Evolutionary conservation across 1,284 basidiomycete species (phyloP).

Genomic region (Pisolithus thermaeus): DNA sequence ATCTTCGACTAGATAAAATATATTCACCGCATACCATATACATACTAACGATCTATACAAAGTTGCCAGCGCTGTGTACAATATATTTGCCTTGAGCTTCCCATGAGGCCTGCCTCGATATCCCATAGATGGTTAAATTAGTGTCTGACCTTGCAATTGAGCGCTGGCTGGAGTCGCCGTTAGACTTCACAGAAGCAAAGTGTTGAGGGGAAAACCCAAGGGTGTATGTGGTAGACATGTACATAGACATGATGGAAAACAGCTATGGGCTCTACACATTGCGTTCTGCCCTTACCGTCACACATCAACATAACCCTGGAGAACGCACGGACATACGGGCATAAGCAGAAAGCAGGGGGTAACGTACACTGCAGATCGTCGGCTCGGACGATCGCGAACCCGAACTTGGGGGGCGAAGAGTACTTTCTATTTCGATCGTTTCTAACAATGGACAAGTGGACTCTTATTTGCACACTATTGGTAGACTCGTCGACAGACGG

Average conservation of each 20-base stretch:
- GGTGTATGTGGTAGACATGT: no score
- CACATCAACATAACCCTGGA: neutral
- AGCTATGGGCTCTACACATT: neutral
- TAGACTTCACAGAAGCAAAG: no score
- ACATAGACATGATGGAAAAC: neutral
- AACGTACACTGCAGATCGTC: conserved; percentile 2
- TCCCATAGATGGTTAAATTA: conserved; percentile 20
- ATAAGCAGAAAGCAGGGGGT: neutral
- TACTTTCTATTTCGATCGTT: neutral
- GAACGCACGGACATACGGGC: neutral
- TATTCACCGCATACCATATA: neutral
- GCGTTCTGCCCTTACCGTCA: neutral
- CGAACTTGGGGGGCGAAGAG: neutral
- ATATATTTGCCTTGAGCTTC: conserved; percentile 12
- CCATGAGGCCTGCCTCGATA: conserved; percentile 19
- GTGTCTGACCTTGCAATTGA: neutral
- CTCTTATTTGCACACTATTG: neutral
- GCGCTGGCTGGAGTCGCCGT: no score
- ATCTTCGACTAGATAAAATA: conserved; percentile 25
- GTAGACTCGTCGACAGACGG: neutral
- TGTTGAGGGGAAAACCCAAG: no score
- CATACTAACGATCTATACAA: neutral
- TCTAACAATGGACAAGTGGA: neutral
- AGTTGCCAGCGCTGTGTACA: neutral
- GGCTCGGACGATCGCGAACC: neutral